Percentiles rank a stretch among this genome's conserved stretches.
Conservation (phyloP, 2,329 filamentous ascomycete genomes). For the Didymella lethalis region DNA sequence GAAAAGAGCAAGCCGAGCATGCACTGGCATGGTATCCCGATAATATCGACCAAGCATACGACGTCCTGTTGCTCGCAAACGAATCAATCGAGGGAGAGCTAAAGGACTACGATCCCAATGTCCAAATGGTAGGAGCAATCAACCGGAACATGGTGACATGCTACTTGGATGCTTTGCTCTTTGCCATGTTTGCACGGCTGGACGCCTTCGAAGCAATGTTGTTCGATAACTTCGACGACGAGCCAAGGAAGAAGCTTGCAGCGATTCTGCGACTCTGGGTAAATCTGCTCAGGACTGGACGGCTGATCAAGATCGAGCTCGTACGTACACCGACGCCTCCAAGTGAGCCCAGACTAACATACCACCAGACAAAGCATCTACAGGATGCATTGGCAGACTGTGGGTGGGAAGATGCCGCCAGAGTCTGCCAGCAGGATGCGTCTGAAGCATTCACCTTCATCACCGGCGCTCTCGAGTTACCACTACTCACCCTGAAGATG, state of each 20-base stretch:
- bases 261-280: conserved; percentile 87
- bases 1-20: conserved; percentile 69
- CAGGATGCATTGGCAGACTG: conserved; percentile 84
- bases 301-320: conserved; percentile 84
- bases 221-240: conserved; percentile 78
- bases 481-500: conserved; percentile 88
- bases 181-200: conserved; percentile 92
- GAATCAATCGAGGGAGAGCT: conserved; percentile 83
- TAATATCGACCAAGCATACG: conserved; percentile 76
- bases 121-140: conserved; percentile 81
- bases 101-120: conserved; percentile 73
- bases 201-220: conserved; percentile 94
- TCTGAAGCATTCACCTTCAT: conserved; percentile 97
- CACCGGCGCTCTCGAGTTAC: conserved; percentile 85
- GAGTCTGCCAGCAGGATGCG: conserved; percentile 87
- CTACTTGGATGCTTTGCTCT: conserved; percentile 88
- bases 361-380: conserved; percentile 74
- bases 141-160: conserved; percentile 91
- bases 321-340: conserved; percentile 56
- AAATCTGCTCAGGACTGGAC: conserved; percentile 85
- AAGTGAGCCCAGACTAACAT: not conserved
- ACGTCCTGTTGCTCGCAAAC: conserved; percentile 79
- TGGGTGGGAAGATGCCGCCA: conserved; percentile 83
- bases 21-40: conserved; percentile 71
- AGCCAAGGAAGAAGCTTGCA: conserved; percentile 75